Conservation (phyloP, 2,329 filamentous ascomycete genomes). For the Penicillium frequentans region DNA sequence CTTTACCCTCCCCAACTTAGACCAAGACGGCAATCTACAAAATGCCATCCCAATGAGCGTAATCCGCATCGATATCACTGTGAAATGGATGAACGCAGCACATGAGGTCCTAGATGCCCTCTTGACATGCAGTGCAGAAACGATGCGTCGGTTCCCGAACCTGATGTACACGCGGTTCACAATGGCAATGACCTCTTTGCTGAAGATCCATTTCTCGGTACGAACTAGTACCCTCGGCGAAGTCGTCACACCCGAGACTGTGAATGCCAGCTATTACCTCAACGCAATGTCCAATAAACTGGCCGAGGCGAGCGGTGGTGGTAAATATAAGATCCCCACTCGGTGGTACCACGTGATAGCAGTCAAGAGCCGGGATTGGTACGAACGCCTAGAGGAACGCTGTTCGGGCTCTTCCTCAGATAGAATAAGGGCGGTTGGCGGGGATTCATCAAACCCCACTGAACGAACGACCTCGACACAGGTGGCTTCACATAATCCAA, state of each 20-base stretch:
- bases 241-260: conserved; percentile 28
- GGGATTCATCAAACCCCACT: conserved; percentile 16
- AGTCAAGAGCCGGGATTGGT: conserved; percentile 34
- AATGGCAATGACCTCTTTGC: conserved; percentile 32
- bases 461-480: conserved; percentile 5
- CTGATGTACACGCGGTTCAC: conserved; percentile 34
- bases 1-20: conserved; percentile 33
- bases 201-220: conserved; percentile 38
- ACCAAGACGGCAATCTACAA: conserved; percentile 18
- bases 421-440: conserved; percentile 9
- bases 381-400: conserved; percentile 29
- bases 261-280: conserved; percentile 34
- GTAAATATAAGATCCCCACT: conserved; percentile 35
- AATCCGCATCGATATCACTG: conserved; percentile 35
- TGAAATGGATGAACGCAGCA: conserved; percentile 40
- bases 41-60: conserved; percentile 26
- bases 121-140: conserved; percentile 32
- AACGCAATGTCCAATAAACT: conserved; percentile 30
- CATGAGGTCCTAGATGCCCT: conserved; percentile 35
- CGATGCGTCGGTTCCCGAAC: conserved; percentile 35
- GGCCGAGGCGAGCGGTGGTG: conserved; percentile 33
- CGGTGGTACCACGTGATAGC: conserved; percentile 35
- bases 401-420: conserved; percentile 11
- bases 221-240: conserved; percentile 31
- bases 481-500: conserved; percentile 7